Evolutionary conservation across 2,329 filamentous ascomycete genomes (phyloP).

Genomic region (Botrytis paeoniae): DNA sequence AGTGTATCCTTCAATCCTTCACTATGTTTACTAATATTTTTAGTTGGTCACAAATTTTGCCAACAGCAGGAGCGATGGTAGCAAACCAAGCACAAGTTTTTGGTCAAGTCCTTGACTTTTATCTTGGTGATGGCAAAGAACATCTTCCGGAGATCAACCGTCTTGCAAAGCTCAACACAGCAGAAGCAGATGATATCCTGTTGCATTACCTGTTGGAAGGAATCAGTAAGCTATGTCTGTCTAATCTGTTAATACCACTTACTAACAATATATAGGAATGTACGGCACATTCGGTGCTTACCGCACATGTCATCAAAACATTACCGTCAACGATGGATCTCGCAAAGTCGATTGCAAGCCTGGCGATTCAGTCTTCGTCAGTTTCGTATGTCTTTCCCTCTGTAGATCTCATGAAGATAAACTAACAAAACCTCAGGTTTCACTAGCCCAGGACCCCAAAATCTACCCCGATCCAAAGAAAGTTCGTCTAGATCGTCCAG

Average conservation of each 20-base stretch:
- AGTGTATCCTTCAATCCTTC: slow-evolving; percentile 53
- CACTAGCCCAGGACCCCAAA: slow-evolving; percentile 43
- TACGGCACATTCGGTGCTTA: slow-evolving; percentile 61
- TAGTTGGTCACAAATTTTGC: slow-evolving; percentile 58
- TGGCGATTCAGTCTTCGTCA: slow-evolving; percentile 15
- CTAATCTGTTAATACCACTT: neutral
- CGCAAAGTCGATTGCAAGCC: slow-evolving; percentile 14
- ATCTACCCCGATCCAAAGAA: slow-evolving; percentile 59
- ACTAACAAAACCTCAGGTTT: neutral
- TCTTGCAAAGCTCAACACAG: slow-evolving; percentile 52
- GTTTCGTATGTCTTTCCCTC: slow-evolving; percentile 9
- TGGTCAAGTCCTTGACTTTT: slow-evolving; percentile 69
- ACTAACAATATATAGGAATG: slow-evolving; percentile 39
- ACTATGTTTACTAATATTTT: neutral
- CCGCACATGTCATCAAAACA: slow-evolving; percentile 39
- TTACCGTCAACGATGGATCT: slow-evolving; percentile 16
- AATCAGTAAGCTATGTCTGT: slow-evolving; percentile 13
- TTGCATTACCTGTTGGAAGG: slow-evolving; percentile 67
- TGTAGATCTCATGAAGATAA: neutral
- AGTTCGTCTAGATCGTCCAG: slow-evolving; percentile 60
- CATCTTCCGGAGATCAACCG: slow-evolving; percentile 59
- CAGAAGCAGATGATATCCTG: slow-evolving; percentile 58
- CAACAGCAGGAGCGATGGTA: slow-evolving; percentile 62
- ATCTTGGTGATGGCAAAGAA: slow-evolving; percentile 55
- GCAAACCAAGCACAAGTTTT: slow-evolving; percentile 70